Evolutionary conservation across 116 monocot species (phyloP), one percentile per base, ranked within the genome.

Genomic region (Cymodocea nodosa): DNA sequence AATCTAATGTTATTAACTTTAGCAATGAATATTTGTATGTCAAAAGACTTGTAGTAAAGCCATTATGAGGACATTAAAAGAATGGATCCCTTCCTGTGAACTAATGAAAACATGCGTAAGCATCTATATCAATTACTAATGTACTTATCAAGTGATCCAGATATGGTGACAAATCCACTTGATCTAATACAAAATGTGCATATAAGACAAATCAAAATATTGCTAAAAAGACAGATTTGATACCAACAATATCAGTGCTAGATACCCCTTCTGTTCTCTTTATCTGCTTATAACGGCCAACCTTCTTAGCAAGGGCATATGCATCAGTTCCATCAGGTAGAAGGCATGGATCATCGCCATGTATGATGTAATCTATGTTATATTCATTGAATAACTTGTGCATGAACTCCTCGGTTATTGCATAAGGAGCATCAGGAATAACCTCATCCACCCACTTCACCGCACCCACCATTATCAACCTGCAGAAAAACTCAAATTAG

Each of bases 201-300:
- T 44, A 12, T 44, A 44, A 12, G 44, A 22, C 30, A 52, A 62
- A 15, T 14, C 25, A 57, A 54, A 23, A 16, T 37, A 25, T 25
- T 6, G 14, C n/a, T 15, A 16, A 23, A 16, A 65, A 50, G 51
- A 20, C 49, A 65, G 50, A 40, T 20, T 39, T 40, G 59, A 57
- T 95, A 95, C 95, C 91, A 80, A 95, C 95, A 71, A 95, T 95
- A 62, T 95, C 95, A 10, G 95, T 95, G 74, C 90, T 95, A 40
- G 95, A 95, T 22, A 95, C 89, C 54, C 94, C 94, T 76, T 94
- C 94, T 35, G 94, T 94, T 75, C 94, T 79, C 76, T 94, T 94
- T 49, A 94, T 94, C 67, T 94, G 90, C 65, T 89, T 94, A 74
- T 89, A 94, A 13, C 87, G 82, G 36, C 90, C 87, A 62, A 78